Conservation (phyloP, 176 grass and related monocot species). For the Zoysia pacifica region DNA sequence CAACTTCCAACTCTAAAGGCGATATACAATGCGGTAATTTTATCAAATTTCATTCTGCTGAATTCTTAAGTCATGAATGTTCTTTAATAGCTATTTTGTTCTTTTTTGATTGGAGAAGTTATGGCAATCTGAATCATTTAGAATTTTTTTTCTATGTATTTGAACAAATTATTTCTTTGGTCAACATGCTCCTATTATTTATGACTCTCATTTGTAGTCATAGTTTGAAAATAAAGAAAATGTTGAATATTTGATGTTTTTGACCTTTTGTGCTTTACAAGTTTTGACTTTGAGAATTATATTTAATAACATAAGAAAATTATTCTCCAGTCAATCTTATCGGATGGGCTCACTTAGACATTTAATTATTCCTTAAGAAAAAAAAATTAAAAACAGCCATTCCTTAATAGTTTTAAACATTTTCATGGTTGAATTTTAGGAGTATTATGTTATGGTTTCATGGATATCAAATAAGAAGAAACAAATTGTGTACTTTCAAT, state of each 20-base stretch:
- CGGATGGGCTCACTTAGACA: no score
- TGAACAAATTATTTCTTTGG: not conserved
- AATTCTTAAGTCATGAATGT: slow-evolving; percentile 6
- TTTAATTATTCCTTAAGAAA: no score
- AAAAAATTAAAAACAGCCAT: no score
- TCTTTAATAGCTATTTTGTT: not conserved
- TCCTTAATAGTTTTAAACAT: not conserved
- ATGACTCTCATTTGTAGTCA: not conserved
- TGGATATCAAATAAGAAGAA: not conserved
- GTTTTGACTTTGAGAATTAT: not conserved
- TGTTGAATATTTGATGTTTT: not conserved
- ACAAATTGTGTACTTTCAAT: not conserved
- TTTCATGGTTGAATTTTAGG: not conserved
- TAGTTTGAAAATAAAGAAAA: not conserved
- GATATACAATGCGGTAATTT: slow-evolving; percentile 88
- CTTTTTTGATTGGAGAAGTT: not conserved
- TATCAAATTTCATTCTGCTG: slow-evolving; percentile 17
- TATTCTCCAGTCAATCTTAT: not conserved
- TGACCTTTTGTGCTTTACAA: not conserved
- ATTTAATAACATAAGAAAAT: not conserved
- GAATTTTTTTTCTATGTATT: not conserved
- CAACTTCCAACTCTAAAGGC: slow-evolving; percentile 84
- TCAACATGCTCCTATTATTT: not conserved
- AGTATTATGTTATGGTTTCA: not conserved
- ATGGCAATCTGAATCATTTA: not conserved